Evolutionary conservation across 2,329 filamentous ascomycete genomes (phyloP), one percentile per base, ranked within the genome.

Genomic region (Calcarisporium arbuscula): DNA sequence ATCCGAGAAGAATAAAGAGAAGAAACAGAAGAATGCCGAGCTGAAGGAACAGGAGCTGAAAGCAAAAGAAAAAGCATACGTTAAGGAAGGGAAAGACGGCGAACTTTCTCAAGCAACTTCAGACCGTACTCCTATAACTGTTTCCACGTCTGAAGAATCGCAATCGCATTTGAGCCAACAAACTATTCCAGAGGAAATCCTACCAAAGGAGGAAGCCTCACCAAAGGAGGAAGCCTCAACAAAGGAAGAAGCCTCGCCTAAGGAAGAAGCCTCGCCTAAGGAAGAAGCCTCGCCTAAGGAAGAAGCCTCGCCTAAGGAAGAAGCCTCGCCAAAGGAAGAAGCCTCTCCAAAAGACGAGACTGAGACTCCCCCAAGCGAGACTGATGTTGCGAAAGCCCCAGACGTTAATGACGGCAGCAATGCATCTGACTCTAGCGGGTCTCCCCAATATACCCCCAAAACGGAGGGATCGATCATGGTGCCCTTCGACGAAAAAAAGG

Each of bases 1-100:
- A 39, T 56, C 48, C 10, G 57, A 61, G 36, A 62, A 67, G 45
- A 58, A 60, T 29, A 44, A 42, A 0, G 53, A 61, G 8, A 64
- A 60, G 42, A 57, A 58, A 29, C 46, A 58, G 32, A 41, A 39
- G 3, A 48, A 42, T 40, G 56, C 49, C 23, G 50, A 33, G 18
- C 45, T 29, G 2, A 36, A 47, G 30, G 50, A 48, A 44, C 48
- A 53, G 27, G 48, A 19, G 8, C 23, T 9, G 25, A 28, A 20
- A 39, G 32, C 28, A 42, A 23, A 36, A 32, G 46, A 47, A 34
- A 30, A 41, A 32, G 25, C 34, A 19, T n/a, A 37, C 41, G 39
- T 28, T n/a, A n/a, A n/a, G n/a, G n/a, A n/a, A n/a, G n/a, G n/a
- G n/a, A n/a, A n/a, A n/a, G n/a, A n/a, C n/a, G n/a, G n/a, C n/a